Evolutionary conservation across 495 filamentous ascomycete species (phyloP).

Genomic region (Xylaria sp.): DNA sequence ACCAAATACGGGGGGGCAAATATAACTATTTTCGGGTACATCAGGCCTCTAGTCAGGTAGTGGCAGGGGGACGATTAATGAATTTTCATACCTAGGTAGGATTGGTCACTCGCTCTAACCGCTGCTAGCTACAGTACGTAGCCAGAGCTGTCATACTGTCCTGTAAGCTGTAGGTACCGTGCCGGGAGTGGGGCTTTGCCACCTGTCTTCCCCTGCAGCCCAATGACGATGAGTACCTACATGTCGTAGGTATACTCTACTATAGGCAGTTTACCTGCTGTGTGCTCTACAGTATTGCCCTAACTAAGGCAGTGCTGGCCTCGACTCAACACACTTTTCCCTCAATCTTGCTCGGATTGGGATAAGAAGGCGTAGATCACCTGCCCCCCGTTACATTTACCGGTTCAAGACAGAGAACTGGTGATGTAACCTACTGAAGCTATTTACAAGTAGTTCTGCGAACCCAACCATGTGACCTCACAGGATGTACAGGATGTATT

Average conservation of each 20-base stretch:
- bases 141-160: not conserved
- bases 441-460: not conserved
- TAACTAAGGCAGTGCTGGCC: constrained; percentile 6
- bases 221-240: constrained; percentile 8
- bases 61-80: constrained; percentile 19
- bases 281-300: not conserved
- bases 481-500: constrained; percentile 11
- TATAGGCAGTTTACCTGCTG: too few relatives aligned
- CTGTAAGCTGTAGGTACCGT: constrained; percentile 13
- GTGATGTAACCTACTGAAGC: constrained; percentile 20
- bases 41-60: constrained; percentile 14
- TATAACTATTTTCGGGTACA: constrained; percentile 26
- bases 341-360: constrained; percentile 4
- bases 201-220: constrained; percentile 14
- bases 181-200: constrained; percentile 21
- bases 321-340: not conserved
- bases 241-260: too few relatives aligned
- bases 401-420: constrained; percentile 10
- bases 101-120: constrained; percentile 12
- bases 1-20: constrained; percentile 20
- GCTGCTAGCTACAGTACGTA: constrained; percentile 10
- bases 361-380: constrained; percentile 11
- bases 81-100: constrained; percentile 11
- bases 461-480: constrained; percentile 18
- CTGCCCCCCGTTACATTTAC: constrained; percentile 1